Evolutionary conservation across 495 filamentous ascomycete genomes (phyloP).

Genomic region (Neurospora sp.): DNA sequence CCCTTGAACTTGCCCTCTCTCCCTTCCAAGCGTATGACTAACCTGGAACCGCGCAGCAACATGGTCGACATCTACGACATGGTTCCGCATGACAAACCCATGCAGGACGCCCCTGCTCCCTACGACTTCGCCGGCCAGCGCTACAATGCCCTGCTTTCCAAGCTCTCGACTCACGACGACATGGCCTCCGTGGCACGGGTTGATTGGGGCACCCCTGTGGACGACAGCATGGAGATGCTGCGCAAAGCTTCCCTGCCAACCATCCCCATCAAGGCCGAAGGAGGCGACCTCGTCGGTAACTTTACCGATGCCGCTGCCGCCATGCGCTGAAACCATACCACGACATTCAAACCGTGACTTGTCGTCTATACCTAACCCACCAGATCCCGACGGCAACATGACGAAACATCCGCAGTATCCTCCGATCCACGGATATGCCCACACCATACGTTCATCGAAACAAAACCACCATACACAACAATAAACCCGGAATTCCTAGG

Average conservation of each 20-base stretch:
- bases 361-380: background rate
- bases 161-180: conserved; percentile 33
- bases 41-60: conserved; percentile 30
- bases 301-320: conserved; percentile 39
- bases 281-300: conserved; percentile 37
- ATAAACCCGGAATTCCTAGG: background rate
- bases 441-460: background rate
- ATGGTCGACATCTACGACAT: conserved; percentile 52
- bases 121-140: conserved; percentile 33
- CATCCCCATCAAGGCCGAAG: conserved; percentile 32
- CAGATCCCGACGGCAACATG: background rate
- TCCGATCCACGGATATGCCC: background rate
- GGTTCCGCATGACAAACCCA: conserved; percentile 31
- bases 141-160: conserved; percentile 44
- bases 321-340: conserved; percentile 22
- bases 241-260: conserved; percentile 14
- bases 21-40: conserved; percentile 14
- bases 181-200: conserved; percentile 27
- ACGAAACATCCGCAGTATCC: background rate
- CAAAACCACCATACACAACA: background rate
- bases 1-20: background rate
- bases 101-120: conserved; percentile 18
- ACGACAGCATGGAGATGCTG: conserved; percentile 35
- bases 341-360: background rate
- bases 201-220: conserved; percentile 37